Conservation (phyloP, 2,329 filamentous ascomycete species). For the Stenocarpella maydis region DNA sequence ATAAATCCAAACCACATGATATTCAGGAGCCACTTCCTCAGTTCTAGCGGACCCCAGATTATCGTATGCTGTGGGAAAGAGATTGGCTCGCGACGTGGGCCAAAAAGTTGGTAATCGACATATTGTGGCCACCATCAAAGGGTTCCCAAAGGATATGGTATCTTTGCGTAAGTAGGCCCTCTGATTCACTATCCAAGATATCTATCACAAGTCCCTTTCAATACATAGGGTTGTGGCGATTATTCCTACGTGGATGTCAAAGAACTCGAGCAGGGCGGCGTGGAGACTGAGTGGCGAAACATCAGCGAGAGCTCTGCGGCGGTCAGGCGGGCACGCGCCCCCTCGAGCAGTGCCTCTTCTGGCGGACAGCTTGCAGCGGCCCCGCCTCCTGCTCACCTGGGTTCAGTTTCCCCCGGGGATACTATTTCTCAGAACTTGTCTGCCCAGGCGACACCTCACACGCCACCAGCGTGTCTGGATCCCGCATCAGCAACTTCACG, state of each 20-base stretch:
- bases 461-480: not conserved
- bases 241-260: not conserved
- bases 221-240: not conserved
- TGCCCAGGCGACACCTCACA: not conserved
- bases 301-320: not conserved
- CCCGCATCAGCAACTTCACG: not conserved
- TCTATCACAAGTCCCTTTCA: not conserved
- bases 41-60: no score
- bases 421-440: not conserved
- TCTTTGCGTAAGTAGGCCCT: not conserved
- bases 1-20: no score
- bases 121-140: not conserved
- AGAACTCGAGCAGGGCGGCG: not conserved
- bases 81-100: not conserved
- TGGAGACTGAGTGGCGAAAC: not conserved
- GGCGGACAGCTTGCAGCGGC: not conserved
- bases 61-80: not conserved
- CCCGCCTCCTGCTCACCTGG: not conserved
- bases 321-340: not conserved
- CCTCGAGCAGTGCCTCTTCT: not conserved
- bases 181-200: not conserved
- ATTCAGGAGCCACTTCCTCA: no score
- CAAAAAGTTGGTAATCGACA: not conserved
- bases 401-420: not conserved
- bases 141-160: not conserved